Percentiles rank a stretch among this genome's conserved stretches.
Evolutionary conservation across 169 alveolate genomes (phyloP).

Genomic region (Neospora caninum): DNA sequence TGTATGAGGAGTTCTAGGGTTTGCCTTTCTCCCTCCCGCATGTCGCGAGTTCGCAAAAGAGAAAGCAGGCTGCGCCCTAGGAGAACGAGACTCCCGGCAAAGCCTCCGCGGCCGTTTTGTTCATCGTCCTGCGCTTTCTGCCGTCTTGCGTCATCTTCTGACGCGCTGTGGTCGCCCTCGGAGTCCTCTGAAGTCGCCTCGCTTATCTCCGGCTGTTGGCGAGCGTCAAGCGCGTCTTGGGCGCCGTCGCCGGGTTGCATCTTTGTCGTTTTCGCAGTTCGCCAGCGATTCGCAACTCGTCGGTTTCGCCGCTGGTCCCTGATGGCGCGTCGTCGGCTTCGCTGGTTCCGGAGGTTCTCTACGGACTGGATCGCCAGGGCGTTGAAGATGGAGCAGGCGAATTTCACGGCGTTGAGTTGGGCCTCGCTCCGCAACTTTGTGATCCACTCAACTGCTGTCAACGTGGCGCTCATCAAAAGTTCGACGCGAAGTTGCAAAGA

Average conservation of each 20-base stretch:
- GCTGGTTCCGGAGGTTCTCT: background rate
- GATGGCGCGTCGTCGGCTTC: background rate
- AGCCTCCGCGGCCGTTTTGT: background rate
- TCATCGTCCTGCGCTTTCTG: background rate
- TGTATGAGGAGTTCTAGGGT: background rate
- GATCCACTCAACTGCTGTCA: background rate
- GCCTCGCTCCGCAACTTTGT: background rate
- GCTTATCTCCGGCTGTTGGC: no score
- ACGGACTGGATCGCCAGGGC: background rate
- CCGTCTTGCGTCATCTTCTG: background rate
- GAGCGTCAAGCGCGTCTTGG: background rate
- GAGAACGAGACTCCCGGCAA: background rate
- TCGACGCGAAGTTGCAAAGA: constrained; percentile 8
- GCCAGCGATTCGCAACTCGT: background rate
- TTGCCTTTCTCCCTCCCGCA: background rate
- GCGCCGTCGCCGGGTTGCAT: background rate
- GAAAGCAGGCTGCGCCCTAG: background rate
- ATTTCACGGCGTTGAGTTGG: background rate
- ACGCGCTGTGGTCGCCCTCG: no score
- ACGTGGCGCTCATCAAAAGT: background rate
- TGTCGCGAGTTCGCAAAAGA: background rate
- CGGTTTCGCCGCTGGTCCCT: background rate
- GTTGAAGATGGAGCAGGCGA: background rate
- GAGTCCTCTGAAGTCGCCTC: no score
- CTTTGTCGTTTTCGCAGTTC: background rate